A percentile compares a stretch with the other conserved stretches of the same genome.
Evolutionary conservation across 495 filamentous ascomycete species (phyloP).

Genomic region (Penicillium salamii): DNA sequence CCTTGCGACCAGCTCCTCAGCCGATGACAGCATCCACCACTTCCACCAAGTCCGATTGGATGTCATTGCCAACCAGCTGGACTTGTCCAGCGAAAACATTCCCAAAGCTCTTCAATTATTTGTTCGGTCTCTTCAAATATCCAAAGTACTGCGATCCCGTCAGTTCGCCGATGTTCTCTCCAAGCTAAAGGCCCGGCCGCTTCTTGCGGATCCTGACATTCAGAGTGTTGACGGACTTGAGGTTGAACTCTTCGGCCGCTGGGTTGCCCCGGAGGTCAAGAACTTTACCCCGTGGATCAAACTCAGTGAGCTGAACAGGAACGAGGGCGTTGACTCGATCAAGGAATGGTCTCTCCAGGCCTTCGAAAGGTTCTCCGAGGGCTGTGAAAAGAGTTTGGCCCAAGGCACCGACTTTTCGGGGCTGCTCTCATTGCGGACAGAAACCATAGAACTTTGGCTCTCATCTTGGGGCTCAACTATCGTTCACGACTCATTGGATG

Average conservation of each 20-base stretch:
- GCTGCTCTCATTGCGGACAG: constrained; percentile 65
- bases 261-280: constrained; percentile 79
- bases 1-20: constrained; percentile 75
- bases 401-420: constrained; percentile 58
- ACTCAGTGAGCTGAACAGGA: constrained; percentile 70
- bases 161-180: constrained; percentile 68
- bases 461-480: constrained; percentile 40
- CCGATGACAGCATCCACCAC: constrained; percentile 74
- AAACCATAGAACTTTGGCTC: constrained; percentile 74
- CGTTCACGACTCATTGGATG: constrained; percentile 49
- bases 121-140: constrained; percentile 71
- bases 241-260: constrained; percentile 76
- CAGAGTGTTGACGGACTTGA: constrained; percentile 64
- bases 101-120: constrained; percentile 67
- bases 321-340: constrained; percentile 62
- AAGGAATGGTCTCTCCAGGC: constrained; percentile 73
- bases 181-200: constrained; percentile 62
- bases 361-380: constrained; percentile 58
- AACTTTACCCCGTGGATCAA: constrained; percentile 90
- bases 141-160: constrained; percentile 69
- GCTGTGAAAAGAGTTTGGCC: constrained; percentile 54
- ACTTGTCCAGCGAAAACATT: constrained; percentile 44
- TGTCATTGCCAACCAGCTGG: constrained; percentile 59
- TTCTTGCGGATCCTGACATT: constrained; percentile 69
- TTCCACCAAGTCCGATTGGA: constrained; percentile 74